phyloP scores from a whole-genome alignment of 2,329 filamentous ascomycete species.

The Lachnellula arida region DNA sequence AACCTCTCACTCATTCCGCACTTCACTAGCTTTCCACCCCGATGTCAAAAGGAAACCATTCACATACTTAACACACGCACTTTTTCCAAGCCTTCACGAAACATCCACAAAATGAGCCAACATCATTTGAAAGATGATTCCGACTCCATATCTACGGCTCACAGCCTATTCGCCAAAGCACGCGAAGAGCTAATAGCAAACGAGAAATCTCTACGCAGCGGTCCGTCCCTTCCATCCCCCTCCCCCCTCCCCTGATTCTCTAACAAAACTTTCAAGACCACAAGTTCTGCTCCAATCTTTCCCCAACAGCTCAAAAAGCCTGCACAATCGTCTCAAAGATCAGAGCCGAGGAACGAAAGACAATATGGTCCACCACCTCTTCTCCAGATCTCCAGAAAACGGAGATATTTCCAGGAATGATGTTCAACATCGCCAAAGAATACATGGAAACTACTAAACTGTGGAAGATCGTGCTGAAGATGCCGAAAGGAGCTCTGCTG shows the following conservation, averaged over 20 bases:
- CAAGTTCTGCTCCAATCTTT: conserved; percentile 66
- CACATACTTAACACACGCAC: neutral
- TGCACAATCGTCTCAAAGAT: conserved; percentile 74
- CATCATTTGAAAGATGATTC: neutral
- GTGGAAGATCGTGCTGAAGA: conserved; percentile 73
- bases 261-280: conserved; percentile 43
- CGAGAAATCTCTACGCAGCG: conserved; percentile 19
- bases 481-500: conserved; percentile 85
- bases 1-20: neutral
- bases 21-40: neutral
- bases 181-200: conserved; percentile 3
- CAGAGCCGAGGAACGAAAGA: conserved; percentile 65
- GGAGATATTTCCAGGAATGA: conserved; percentile 75
- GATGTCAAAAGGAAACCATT: neutral
- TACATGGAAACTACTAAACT: conserved; percentile 76
- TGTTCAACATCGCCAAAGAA: conserved; percentile 78
- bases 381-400: conserved; percentile 63
- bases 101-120: neutral
- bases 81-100: neutral
- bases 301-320: conserved; percentile 70
- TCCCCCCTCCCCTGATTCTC: neutral
- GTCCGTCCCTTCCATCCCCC: conserved; percentile 5
- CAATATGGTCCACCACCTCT: conserved; percentile 67
- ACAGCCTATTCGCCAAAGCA: neutral
- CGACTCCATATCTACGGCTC: neutral